A percentile compares a stretch with the other conserved stretches of the same genome.
These are phyloP conservation scores for Aspergillus haitiensis DNA, from an alignment of 495 filamentous ascomycete species.

Conservation along the genomic window DNA sequence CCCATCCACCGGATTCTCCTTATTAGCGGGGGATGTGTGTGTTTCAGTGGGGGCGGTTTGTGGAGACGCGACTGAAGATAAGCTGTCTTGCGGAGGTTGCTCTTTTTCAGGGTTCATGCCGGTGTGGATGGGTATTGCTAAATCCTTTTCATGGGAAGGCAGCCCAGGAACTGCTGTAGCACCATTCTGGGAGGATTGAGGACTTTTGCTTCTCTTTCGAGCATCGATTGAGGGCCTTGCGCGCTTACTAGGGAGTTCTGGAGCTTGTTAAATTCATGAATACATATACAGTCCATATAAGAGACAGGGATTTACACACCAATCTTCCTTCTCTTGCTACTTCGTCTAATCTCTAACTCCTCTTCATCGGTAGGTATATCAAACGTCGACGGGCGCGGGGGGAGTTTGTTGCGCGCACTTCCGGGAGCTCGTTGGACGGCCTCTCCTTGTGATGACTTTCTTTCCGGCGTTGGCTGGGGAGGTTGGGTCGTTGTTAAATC, in stretches of 20 bases:
- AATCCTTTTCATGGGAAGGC: not conserved
- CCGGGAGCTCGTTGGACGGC: slow-evolving; percentile 22
- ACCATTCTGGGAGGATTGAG: slow-evolving; percentile 17
- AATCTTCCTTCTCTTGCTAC: slow-evolving; percentile 33
- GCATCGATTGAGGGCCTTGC: slow-evolving; percentile 11
- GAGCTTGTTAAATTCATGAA: slow-evolving; percentile 7
- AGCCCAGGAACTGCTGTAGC: not conserved
- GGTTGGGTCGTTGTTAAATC: not conserved
- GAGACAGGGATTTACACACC: slow-evolving; percentile 22
- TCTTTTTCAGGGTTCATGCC: slow-evolving; percentile 3
- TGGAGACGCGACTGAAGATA: not conserved
- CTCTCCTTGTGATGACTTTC: slow-evolving; percentile 9
- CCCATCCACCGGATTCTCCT: not conserved
- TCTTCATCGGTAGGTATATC: slow-evolving; percentile 25
- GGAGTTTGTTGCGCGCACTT: slow-evolving; percentile 28
- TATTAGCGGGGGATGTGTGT: not conserved
- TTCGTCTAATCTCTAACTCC: slow-evolving; percentile 21
- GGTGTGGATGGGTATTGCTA: slow-evolving; percentile 4
- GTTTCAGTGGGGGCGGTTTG: not conserved
- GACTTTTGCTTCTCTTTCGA: slow-evolving; percentile 4
- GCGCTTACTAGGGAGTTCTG: slow-evolving; percentile 17
- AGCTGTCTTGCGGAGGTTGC: slow-evolving; percentile 1
- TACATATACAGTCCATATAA: not conserved
- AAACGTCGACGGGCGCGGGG: slow-evolving; percentile 27
- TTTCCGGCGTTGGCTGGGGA: slow-evolving; percentile 4